These are phyloP conservation scores for Aspergillus quadricinctus DNA, from an alignment of 2,329 filamentous ascomycete species.

Conservation along the genomic window DNA sequence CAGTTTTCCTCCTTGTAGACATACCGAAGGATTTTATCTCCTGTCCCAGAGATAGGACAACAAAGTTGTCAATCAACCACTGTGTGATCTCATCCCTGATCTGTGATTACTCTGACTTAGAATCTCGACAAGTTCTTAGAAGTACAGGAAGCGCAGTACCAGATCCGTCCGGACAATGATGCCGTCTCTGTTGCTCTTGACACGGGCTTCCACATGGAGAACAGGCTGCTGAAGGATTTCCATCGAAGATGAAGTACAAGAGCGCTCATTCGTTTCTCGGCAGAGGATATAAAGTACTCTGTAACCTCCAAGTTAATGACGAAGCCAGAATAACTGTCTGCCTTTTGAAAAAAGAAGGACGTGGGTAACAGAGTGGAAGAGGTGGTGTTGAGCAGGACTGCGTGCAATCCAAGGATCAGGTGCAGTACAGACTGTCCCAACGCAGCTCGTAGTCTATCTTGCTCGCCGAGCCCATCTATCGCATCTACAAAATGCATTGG, in stretches of 20 bases:
- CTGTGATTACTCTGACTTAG: constrained; percentile 13
- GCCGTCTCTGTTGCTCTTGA: constrained; percentile 23
- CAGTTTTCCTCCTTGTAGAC: background rate
- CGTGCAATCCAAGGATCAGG: background rate
- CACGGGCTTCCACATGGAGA: constrained; percentile 37
- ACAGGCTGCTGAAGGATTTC: constrained; percentile 21
- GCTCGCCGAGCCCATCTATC: background rate
- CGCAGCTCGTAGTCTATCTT: background rate
- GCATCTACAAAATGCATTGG: background rate
- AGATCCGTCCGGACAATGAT: constrained; percentile 29
- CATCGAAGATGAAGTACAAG: constrained; percentile 2
- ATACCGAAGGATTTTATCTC: constrained; percentile 29
- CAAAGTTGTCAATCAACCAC: constrained; percentile 34
- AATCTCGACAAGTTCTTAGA: background rate
- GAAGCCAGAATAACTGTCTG: too few species aligned
- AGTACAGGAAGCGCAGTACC: constrained; percentile 13
- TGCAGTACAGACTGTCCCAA: background rate
- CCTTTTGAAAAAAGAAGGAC: too few species aligned
- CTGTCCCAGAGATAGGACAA: constrained; percentile 31
- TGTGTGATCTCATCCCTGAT: constrained; percentile 33
- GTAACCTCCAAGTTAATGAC: too few species aligned
- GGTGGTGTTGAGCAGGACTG: background rate
- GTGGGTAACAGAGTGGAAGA: too few species aligned
- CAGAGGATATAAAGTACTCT: background rate
- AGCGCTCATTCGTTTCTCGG: background rate